These are phyloP conservation scores for Amanita rubescens DNA, from an alignment of 768 basidiomycete genomes.

Conservation along the genomic window DNA sequence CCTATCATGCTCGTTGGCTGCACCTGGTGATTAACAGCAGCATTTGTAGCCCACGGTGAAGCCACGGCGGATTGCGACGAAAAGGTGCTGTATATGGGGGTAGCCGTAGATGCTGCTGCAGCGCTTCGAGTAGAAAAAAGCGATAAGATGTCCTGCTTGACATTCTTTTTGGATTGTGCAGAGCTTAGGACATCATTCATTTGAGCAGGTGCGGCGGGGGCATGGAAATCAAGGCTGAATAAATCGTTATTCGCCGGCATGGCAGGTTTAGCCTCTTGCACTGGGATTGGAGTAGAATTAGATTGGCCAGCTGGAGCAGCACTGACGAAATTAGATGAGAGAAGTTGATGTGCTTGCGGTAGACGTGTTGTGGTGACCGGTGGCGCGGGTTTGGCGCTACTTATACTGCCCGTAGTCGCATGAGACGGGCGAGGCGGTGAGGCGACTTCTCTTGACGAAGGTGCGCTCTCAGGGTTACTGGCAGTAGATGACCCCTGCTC, in stretches of 20 bases:
- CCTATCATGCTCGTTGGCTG: constrained; percentile 48
- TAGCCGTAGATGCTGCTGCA: constrained; percentile 21
- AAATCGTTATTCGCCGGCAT: constrained; percentile 49
- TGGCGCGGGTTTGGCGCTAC: constrained; percentile 23
- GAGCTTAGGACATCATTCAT: constrained; percentile 14
- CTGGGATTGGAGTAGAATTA: not conserved
- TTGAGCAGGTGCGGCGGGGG: constrained; percentile 25
- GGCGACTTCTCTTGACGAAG: constrained; percentile 18
- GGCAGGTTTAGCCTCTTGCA: constrained; percentile 17
- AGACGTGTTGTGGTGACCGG: constrained; percentile 36
- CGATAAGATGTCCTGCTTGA: constrained; percentile 81
- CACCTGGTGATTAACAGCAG: constrained; percentile 13
- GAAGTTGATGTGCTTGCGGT: constrained; percentile 48
- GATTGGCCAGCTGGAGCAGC: constrained; percentile 11
- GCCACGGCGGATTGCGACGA: constrained; percentile 16
- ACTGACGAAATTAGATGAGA: constrained; percentile 34
- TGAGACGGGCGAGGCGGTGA: constrained; percentile 23
- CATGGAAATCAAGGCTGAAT: constrained; percentile 83
- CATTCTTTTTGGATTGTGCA: constrained; percentile 50
- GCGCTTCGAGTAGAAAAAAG: constrained; percentile 54
- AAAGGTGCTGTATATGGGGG: constrained; percentile 31
- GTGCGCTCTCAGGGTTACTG: constrained; percentile 14
- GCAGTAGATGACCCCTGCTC: constrained; percentile 33
- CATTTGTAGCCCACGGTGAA: constrained; percentile 23
- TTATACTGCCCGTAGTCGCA: constrained; percentile 20